Conservation (phyloP, 768 basidiomycete genomes). For the Mycena chlorophos region DNA sequence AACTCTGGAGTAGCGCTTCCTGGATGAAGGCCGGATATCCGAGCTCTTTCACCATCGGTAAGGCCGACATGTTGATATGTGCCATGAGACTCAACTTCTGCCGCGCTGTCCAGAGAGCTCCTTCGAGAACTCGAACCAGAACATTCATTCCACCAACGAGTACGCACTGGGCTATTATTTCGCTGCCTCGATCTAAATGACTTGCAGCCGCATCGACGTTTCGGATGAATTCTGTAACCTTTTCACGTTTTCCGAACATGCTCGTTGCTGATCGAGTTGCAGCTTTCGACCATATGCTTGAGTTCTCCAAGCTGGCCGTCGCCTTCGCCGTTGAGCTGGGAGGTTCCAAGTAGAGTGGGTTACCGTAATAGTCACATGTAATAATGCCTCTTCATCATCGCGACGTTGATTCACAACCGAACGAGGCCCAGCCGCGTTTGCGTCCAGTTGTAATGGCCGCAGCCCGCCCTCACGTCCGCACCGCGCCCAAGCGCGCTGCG, state of each 20-base stretch:
- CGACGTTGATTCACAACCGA: neutral
- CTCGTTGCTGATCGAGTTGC: too few relatives aligned
- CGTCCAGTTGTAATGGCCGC: neutral
- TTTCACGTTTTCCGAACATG: too few relatives aligned
- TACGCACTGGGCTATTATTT: constrained; percentile 40
- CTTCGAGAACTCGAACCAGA: constrained; percentile 76
- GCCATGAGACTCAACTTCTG: constrained; percentile 17
- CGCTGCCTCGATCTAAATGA: constrained; percentile 7
- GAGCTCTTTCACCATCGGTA: constrained; percentile 81
- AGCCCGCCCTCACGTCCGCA: neutral
- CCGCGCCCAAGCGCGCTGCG: constrained; percentile 10
- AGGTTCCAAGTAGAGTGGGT: constrained; percentile 36
- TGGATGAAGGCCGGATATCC: constrained; percentile 88
- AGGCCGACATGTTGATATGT: constrained; percentile 27
- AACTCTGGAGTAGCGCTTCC: constrained; percentile 55
- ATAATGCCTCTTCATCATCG: neutral
- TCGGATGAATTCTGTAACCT: constrained; percentile 89
- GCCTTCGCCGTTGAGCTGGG: constrained; percentile 79
- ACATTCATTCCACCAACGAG: constrained; percentile 84
- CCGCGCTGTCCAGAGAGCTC: constrained; percentile 50
- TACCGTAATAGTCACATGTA: constrained; percentile 1
- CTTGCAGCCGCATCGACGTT: constrained; percentile 72
- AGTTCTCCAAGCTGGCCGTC: constrained; percentile 83
- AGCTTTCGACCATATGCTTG: constrained; percentile 86
- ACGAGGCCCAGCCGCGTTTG: neutral